phyloP scores from a whole-genome alignment of 116 monocot genomes.

The Phalaenopsis hybrid region DNA sequence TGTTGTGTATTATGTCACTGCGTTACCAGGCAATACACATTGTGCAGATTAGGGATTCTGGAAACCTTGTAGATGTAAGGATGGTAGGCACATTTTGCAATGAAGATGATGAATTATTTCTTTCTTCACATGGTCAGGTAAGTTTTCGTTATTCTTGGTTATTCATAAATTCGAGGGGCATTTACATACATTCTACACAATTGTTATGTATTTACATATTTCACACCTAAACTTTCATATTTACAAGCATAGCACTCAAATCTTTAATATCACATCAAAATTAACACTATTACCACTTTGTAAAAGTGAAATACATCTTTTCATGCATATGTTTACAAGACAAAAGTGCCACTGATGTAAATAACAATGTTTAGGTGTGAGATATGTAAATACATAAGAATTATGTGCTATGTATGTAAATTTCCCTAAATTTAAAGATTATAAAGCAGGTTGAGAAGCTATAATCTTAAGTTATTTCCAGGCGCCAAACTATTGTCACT shows the following conservation, averaged over 20 bases:
- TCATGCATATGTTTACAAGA: too few species aligned
- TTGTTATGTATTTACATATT: too few species aligned
- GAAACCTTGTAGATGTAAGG: constrained; percentile 82
- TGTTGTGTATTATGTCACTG: constrained; percentile 79
- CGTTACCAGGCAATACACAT: constrained; percentile 90
- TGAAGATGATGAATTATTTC: constrained; percentile 94
- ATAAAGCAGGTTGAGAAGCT: background rate
- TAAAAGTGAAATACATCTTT: too few species aligned
- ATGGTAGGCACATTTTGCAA: constrained; percentile 73
- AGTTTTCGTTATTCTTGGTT: constrained; percentile 2
- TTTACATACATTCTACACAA: too few species aligned
- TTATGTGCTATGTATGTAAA: background rate
- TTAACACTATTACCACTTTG: too few species aligned
- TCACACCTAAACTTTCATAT: too few species aligned
- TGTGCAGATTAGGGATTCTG: constrained; percentile 85
- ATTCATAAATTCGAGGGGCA: too few species aligned
- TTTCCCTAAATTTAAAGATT: background rate
- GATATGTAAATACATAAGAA: too few species aligned
- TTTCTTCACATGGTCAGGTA: constrained; percentile 75
- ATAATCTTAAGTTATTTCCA: background rate
- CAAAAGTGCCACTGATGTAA: too few species aligned
- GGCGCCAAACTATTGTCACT: background rate
- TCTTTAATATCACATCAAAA: too few species aligned
- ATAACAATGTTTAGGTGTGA: too few species aligned
- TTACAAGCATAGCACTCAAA: too few species aligned